These are phyloP conservation scores for Paraphysoderma sedebokerense DNA, from an alignment of 371 early-diverging fungal genomes.

Conservation along the genomic window DNA sequence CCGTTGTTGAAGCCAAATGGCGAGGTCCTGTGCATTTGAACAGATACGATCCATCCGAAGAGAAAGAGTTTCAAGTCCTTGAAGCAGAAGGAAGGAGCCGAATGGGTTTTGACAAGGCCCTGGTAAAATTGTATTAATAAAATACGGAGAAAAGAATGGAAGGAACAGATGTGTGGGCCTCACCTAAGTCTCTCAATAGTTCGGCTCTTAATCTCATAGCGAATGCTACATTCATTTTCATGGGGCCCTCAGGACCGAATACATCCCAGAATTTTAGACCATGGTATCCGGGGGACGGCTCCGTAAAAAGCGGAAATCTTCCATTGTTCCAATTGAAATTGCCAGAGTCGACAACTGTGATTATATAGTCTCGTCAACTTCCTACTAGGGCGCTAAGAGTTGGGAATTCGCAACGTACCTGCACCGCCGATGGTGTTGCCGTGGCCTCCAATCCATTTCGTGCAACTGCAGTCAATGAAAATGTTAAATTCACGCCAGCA, in stretches of 20 bases:
- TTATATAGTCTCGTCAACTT: too few relatives aligned
- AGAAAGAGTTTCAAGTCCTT: conserved; percentile 73
- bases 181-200: conserved; percentile 61
- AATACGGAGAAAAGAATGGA: too few relatives aligned
- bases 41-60: conserved; percentile 73
- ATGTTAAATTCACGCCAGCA: too few relatives aligned
- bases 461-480: too few relatives aligned
- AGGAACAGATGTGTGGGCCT: too few relatives aligned
- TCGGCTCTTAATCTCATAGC: conserved; percentile 59
- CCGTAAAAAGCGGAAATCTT: conserved; percentile 68
- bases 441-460: conserved; percentile 83
- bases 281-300: conserved; percentile 66
- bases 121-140: too few relatives aligned
- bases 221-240: conserved; percentile 45
- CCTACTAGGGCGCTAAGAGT: too few relatives aligned
- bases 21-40: conserved; percentile 56
- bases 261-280: conserved; percentile 69
- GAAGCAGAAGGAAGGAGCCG: conserved; percentile 61
- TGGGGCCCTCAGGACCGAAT: conserved; percentile 45
- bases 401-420: too few relatives aligned
- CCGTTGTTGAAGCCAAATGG: conserved; percentile 50
- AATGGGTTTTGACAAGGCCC: conserved; percentile 72
- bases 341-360: conserved; percentile 65
- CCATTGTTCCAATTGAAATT: conserved; percentile 76
- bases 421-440: conserved; percentile 74